Base-by-base conservation (phyloP, 2,329 filamentous ascomycete genomes). In the Fusarium sp. region DNA sequence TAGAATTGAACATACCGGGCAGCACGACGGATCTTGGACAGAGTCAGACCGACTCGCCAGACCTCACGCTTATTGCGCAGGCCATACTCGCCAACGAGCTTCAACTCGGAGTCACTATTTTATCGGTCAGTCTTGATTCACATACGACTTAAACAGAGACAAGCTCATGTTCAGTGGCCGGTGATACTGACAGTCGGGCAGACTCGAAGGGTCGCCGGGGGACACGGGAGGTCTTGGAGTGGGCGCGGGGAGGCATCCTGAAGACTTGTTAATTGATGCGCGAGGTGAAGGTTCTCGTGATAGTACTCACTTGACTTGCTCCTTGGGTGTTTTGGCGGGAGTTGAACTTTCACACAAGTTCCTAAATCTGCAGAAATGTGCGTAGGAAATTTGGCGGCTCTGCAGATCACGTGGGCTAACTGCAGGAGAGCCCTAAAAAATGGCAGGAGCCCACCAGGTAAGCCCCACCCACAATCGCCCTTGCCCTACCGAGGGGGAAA, bases 1-100 rank as follows among this genome's bases (percentile, higher is more conserved):
- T 24, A 15, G 1, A 17, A 22, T 39, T 26, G 34, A 68, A 72
- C 80, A 65, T 93, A 98, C 95, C 96, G 96, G 84, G 96, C 96
- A 92, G 96, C 96, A 97, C 96, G 96, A 95, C 96, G 96, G 81
- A 99, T 99, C 92, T 98, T 98, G 88, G 96, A 98, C 82, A 99
- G 92, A 81, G 95, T 98, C 86, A 99, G 92, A 90, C 94, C 92
- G 87, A 99, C 96, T 87, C 96, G 94, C 96, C 96, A 99, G 83
- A 99, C 96, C 90, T 99, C 96, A 90, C 96, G 95, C 94, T 99
- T 99, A 91, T 99, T 99, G 87, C 95, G 93, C 81, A 99, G 94
- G 87, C 96, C 96, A 90, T 97, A 99, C 89, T 99, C 96, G 87
- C 96, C 96, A 81, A 99, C 95, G 86, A 96, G 92, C 93, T 99